Evolutionary conservation across 1,284 basidiomycete genomes (phyloP).

Genomic region (Malassezia globosa): DNA sequence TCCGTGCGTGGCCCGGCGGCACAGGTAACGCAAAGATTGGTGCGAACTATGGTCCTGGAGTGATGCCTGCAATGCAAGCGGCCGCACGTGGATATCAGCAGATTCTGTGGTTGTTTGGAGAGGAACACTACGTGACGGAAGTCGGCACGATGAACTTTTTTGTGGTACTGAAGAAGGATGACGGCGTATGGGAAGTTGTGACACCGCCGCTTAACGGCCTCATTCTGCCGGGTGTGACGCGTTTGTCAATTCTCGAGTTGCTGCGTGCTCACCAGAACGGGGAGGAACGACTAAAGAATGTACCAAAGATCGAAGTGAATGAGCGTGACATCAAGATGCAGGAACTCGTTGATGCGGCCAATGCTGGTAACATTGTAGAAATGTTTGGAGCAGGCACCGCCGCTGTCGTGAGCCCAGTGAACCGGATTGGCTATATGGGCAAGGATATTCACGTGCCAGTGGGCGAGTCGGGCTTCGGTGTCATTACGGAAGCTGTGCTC

Average conservation of each 20-base stretch:
- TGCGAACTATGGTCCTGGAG: slow-evolving; percentile 43
- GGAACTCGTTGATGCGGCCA: slow-evolving; percentile 66
- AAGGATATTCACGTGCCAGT: slow-evolving; percentile 73
- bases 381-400: slow-evolving; percentile 78
- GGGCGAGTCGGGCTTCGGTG: slow-evolving; percentile 75
- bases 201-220: slow-evolving; percentile 79
- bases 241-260: slow-evolving; percentile 69
- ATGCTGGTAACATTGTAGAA: slow-evolving; percentile 66
- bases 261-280: slow-evolving; percentile 62
- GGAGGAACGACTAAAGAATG: slow-evolving; percentile 49
- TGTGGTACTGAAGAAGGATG: slow-evolving; percentile 63
- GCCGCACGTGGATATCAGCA: slow-evolving; percentile 76
- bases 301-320: slow-evolving; percentile 55
- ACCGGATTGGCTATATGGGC: slow-evolving; percentile 68
- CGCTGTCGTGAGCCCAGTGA: slow-evolving; percentile 54
- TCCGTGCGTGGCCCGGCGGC: slow-evolving; percentile 49
- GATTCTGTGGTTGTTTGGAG: slow-evolving; percentile 75
- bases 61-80: slow-evolving; percentile 66
- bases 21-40: slow-evolving; percentile 44
- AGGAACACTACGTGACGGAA: slow-evolving; percentile 47
- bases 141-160: slow-evolving; percentile 92
- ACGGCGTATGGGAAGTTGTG: slow-evolving; percentile 52
- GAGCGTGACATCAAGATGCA: slow-evolving; percentile 81
- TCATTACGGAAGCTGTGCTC: slow-evolving; percentile 69
- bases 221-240: slow-evolving; percentile 90